A percentile compares a stretch with the other conserved stretches of the same genome.
phyloP scores from a whole-genome alignment of 208 protist species.

The Trypanosomatidae sp. region DNA sequence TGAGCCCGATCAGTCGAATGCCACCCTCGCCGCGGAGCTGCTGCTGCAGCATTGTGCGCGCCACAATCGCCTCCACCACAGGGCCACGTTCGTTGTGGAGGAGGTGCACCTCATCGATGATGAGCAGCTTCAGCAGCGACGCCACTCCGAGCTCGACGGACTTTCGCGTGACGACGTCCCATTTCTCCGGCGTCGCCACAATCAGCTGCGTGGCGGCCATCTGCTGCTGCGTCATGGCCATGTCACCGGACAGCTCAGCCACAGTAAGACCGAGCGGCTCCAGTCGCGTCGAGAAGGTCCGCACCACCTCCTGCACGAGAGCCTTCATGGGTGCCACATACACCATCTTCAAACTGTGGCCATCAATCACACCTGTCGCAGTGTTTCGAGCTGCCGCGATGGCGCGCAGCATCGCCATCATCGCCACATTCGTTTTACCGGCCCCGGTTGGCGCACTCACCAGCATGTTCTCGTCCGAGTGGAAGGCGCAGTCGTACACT shows the following conservation, averaged over 20 bases:
- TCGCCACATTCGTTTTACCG: conserved; percentile 99
- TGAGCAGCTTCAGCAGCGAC: conserved; percentile 87
- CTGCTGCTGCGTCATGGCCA: conserved; percentile 95
- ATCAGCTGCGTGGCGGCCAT: conserved; percentile 98
- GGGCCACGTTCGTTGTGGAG: conserved; percentile 99
- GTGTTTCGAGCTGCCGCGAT: conserved; percentile 36
- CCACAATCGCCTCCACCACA: conserved; percentile 99
- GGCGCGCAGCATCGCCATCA: conserved; percentile 98
- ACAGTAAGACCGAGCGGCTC: conserved; percentile 94
- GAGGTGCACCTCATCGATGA: conserved; percentile 99
- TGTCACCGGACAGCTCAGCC: conserved; percentile 98
- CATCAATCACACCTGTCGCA: conserved; percentile 15
- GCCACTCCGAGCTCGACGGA: conserved; percentile 93
- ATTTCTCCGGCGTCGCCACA: conserved; percentile 99
- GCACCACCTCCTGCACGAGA: conserved; percentile 99
- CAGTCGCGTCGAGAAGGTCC: conserved; percentile 95
- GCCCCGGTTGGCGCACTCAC: conserved; percentile 99
- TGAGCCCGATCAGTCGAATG: conserved; percentile 98
- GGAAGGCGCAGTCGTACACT: conserved; percentile 95
- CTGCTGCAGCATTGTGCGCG: conserved; percentile 93
- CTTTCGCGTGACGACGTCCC: conserved; percentile 99
- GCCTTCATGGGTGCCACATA: conserved; percentile 99
- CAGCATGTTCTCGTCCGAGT: conserved; percentile 97
- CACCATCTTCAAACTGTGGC: conserved; percentile 97
- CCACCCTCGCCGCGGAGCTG: conserved; percentile 73